phyloP scores from a whole-genome alignment of 305 asterid species.

The Stenogyne calaminthoides region DNA sequence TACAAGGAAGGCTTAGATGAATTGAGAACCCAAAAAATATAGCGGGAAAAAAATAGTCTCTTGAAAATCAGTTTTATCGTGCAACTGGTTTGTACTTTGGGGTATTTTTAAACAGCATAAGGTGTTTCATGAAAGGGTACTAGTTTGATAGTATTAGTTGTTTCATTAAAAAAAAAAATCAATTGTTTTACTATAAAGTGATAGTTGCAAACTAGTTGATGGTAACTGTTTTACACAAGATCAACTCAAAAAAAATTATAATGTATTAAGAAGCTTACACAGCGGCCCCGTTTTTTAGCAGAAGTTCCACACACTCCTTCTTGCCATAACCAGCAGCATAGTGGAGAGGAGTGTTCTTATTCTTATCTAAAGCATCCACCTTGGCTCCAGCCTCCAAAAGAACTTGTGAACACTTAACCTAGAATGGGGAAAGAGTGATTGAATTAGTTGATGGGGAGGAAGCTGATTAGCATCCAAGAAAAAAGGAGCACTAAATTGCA shows the following conservation, averaged over 20 bases:
- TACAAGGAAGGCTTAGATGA: background rate
- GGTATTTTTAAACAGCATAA: too few relatives aligned
- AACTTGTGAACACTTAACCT: constrained; percentile 71
- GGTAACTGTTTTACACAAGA: too few relatives aligned
- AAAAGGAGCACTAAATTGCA: background rate
- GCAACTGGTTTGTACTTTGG: too few relatives aligned
- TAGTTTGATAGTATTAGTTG: too few relatives aligned
- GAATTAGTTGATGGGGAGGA: background rate
- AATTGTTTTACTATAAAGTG: too few relatives aligned
- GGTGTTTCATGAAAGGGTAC: too few relatives aligned
- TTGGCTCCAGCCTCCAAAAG: constrained; percentile 89
- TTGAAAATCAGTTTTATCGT: too few relatives aligned
- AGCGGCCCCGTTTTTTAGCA: constrained; percentile 82
- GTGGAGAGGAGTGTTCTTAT: constrained; percentile 89
- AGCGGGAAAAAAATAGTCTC: background rate
- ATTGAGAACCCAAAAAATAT: background rate
- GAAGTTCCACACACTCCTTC: constrained; percentile 77
- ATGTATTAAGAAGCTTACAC: constrained; percentile 55
- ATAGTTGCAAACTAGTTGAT: too few relatives aligned
- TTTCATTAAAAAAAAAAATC: too few relatives aligned
- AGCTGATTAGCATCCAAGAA: background rate
- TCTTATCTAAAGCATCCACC: constrained; percentile 82
- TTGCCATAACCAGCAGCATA: constrained; percentile 88
- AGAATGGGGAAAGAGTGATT: constrained; percentile 24
- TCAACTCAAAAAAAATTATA: background rate